Percentiles rank a stretch among this genome's conserved stretches.
phyloP scores from a whole-genome alignment of 2,329 filamentous ascomycete genomes.

The Pleomassaria siparia region DNA sequence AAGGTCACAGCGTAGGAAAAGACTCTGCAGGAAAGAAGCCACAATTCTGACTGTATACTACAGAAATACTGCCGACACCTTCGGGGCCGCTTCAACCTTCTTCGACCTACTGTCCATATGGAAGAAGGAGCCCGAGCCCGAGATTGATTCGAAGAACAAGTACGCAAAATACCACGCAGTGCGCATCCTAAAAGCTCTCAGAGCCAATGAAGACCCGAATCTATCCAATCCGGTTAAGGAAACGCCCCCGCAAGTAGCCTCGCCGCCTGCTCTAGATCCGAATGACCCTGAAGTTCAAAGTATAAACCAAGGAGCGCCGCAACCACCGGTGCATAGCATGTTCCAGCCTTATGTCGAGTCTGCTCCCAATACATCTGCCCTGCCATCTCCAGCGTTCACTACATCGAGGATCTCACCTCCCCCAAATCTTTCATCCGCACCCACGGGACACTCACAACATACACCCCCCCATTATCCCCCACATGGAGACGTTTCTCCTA shows the following conservation, averaged over 20 bases:
- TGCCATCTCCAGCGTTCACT: conserved; percentile 45
- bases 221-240: conserved; percentile 76
- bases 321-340: conserved; percentile 18
- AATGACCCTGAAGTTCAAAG: conserved; percentile 66
- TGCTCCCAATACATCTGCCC: conserved; percentile 57
- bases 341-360: conserved; percentile 61
- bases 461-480: conserved; percentile 30
- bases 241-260: conserved; percentile 36
- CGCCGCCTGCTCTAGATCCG: conserved; percentile 57
- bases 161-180: conserved; percentile 96
- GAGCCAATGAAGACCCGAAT: conserved; percentile 90
- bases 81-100: conserved; percentile 89
- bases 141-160: conserved; percentile 84
- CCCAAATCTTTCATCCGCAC: conserved; percentile 30
- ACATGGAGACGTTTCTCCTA: conserved; percentile 56
- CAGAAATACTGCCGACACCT: conserved; percentile 90
- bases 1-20: conserved; percentile 71
- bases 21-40: background rate
- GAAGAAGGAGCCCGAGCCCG: conserved; percentile 68
- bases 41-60: conserved; percentile 6
- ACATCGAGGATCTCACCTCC: conserved; percentile 50
- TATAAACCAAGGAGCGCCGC: conserved; percentile 45
- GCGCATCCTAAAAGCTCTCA: conserved; percentile 86
- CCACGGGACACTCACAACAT: conserved; percentile 31
- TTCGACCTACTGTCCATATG: conserved; percentile 86